Evolutionary conservation across 2,329 filamentous ascomycete genomes (phyloP), one percentile per base, ranked within the genome.

Genomic region (Aspergillus calidoustus): DNA sequence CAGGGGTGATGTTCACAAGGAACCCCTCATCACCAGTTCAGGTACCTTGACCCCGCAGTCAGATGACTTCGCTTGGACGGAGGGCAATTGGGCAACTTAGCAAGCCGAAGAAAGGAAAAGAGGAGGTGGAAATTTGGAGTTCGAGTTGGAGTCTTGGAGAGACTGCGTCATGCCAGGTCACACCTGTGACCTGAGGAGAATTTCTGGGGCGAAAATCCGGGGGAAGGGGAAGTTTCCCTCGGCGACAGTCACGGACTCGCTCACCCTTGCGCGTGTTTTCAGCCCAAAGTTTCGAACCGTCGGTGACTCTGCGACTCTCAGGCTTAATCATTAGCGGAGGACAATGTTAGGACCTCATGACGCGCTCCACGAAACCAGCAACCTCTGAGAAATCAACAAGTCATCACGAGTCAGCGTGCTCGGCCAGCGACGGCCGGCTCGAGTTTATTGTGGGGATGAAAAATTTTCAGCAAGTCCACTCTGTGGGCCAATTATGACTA

Each of bases 141-240:
- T 41, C 5, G 38, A 22, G 52, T 44, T 43, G 13, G 13, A 38
- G 38, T 13, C 34, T 44, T 43, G 13, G 13, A 38, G 46, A 41
- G 34, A 41, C 34, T 57, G 57, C 54, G 59, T 61, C 59, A 61
- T 61, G 59, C 53, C 34, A 53, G 23, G 28, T 19, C 19, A 19
- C 19, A 19, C 19, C 19, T 52, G 54, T 55, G 58, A 55, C 34
- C 31, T 47, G 22, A 41, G 46, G 15, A 57, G 38, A 49, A 43
- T 57, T 59, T 56, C 59, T 54, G 49, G 54, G 59, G 50, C 50
- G 43, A 57, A 58, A 61, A 61, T 61, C 59, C 46, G 59, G 59
- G 59, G 59, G 54, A 61, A 46, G 44, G 34, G 23, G 31, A 59
- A 23, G 25, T 51, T 58, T 34, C 15, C 48, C n/a, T 46, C 22